Conservation (phyloP, 805 yeast genomes). For the Candida mattraensis region DNA sequence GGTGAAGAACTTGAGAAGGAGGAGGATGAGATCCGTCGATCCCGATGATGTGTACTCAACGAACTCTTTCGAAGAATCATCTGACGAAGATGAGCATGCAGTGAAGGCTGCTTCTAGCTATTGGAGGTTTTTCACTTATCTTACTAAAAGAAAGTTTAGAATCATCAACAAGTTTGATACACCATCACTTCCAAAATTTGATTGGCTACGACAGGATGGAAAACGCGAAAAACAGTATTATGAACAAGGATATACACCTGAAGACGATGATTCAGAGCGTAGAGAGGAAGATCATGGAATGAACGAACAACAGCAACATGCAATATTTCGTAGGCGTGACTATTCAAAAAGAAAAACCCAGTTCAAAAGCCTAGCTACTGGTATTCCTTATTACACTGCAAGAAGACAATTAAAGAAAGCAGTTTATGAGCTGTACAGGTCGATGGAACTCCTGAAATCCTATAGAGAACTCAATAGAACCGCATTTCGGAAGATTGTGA, state of each 20-base stretch:
- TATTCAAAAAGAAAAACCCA: conserved; percentile 37
- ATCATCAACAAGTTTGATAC: conserved; percentile 38
- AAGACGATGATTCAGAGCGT: conserved; percentile 12
- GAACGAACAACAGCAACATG: conserved; percentile 18
- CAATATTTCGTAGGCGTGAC: conserved; percentile 46
- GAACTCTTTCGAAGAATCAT: conserved; percentile 13
- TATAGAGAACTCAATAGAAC: conserved; percentile 79
- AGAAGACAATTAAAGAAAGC: conserved; percentile 69
- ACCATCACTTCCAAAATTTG: conserved; percentile 42
- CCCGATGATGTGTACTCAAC: conserved; percentile 2
- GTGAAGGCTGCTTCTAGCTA: conserved; percentile 15
- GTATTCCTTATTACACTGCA: conserved; percentile 62
- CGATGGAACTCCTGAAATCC: conserved; percentile 66
- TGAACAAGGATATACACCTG: conserved; percentile 33
- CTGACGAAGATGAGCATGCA: conserved; percentile 15
- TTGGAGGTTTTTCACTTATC: conserved; percentile 20
- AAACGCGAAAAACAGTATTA: conserved; percentile 36
- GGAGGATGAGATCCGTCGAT: too few relatives aligned
- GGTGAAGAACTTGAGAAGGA: conserved; percentile 14
- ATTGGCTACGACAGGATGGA: conserved; percentile 32
- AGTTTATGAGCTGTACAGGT: conserved; percentile 67
- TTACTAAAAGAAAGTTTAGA: conserved; percentile 28
- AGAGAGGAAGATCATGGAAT: too few relatives aligned
- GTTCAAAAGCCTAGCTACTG: not conserved
- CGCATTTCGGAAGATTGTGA: conserved; percentile 84